Conservation (phyloP, 2,329 filamentous ascomycete genomes). For the Neocucurbitaria cava region DNA sequence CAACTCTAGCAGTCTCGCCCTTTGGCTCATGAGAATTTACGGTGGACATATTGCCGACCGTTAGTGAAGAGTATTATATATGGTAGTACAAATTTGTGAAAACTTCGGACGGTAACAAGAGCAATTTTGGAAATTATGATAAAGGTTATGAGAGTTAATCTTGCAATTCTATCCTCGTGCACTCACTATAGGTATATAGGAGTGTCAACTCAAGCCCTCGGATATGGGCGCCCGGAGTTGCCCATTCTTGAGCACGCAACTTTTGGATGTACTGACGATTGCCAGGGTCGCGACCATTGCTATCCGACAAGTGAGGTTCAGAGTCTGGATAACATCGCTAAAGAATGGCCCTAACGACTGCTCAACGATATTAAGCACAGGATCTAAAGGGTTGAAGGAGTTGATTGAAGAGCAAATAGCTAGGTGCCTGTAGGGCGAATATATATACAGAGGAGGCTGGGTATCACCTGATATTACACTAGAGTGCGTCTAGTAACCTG, state of each 20-base stretch:
- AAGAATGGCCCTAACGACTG: not conserved
- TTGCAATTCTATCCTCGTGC: not conserved
- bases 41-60: constrained; percentile 1
- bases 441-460: too few species aligned
- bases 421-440: too few species aligned
- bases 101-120: not conserved
- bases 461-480: too few species aligned
- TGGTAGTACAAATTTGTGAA: not conserved
- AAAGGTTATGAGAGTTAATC: not conserved
- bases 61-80: not conserved
- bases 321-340: not conserved
- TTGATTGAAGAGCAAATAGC: too few species aligned
- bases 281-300: not conserved
- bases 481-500: too few species aligned
- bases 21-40: not conserved
- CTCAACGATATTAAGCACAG: too few species aligned
- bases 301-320: not conserved
- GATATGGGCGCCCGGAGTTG: not conserved
- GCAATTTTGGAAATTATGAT: too few species aligned
- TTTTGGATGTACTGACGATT: constrained; percentile 1
- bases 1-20: constrained; percentile 1
- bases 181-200: not conserved
- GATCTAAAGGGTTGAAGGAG: too few species aligned
- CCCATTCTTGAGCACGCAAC: constrained; percentile 9
- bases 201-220: not conserved